Base-by-base conservation (phyloP, 2,329 filamentous ascomycete genomes). In the Talaromyces atroroseus region DNA sequence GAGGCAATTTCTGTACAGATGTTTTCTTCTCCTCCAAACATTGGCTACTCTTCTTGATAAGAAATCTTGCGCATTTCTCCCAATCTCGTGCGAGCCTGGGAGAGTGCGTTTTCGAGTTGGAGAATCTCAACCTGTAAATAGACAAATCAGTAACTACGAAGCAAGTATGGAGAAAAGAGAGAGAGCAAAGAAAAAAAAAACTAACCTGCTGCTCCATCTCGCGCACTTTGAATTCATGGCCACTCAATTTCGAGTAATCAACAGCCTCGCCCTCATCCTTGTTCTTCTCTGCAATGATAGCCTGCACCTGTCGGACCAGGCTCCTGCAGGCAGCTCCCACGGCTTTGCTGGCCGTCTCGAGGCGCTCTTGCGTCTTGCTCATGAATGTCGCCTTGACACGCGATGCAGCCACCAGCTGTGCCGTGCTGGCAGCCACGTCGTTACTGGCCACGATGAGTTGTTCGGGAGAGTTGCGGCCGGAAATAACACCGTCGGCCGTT, bases 131-230 rank as follows among this genome's bases (percentile, higher is more conserved):
- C 94, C 91, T 96, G 68, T 61, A 63, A 34, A 42, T 16, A 36
- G n/a, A 49, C 46, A 56, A 29, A 58, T n/a, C 26, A 8, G 24
- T 18, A 10, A 36, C 52, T 56, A 12, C 18, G 34, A 11, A 10
- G 16, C 40, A 6, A 34, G 3, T 34, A 2, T 40, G 20, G 34
- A 36, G n/a, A 16, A 24, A 26, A 40, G 26, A 56, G 14, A 6
- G 38, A 42, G 16, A 44, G 50, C n/a, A 34, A 61, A 49, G 44
- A 45, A 21, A 55, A 50, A 8, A 57, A 14, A 18, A 18, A 80
- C 82, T 66, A 80, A 96, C 92, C 89, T 99, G 94, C 71, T 99
- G 94, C 78, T 99, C 94, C 94, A 99, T 99, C 78, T 99, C 92
- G 65, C 88, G 83, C 52, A 96, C 91, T 82, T 99, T 99, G 80